These are phyloP conservation scores for Lathyrus oleraceus DNA, from an alignment of 306 rosid genomes.

Conservation along the genomic window DNA sequence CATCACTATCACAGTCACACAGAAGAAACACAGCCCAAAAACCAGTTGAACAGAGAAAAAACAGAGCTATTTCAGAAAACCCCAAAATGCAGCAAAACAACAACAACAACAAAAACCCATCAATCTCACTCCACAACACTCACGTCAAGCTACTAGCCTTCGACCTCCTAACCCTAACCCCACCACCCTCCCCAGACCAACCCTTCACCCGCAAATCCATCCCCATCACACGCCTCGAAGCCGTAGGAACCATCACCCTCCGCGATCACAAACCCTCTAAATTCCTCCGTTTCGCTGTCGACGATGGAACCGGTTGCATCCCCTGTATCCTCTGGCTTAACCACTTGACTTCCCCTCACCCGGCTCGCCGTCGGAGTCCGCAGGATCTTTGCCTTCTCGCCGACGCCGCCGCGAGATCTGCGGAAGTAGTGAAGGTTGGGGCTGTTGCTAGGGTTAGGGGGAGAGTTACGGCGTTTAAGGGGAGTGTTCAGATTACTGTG, in stretches of 20 bases:
- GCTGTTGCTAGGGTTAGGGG: slow-evolving; percentile 73
- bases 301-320: slow-evolving; percentile 74
- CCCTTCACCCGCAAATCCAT: slow-evolving; percentile 52
- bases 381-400: slow-evolving; percentile 51
- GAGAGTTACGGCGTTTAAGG: slow-evolving; percentile 46
- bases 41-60: too few relatives aligned
- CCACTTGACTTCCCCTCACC: slow-evolving; percentile 53
- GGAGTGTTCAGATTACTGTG: slow-evolving; percentile 66
- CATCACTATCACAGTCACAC: not conserved
- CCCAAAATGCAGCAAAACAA: slow-evolving; percentile 23
- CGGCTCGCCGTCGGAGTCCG: slow-evolving; percentile 50
- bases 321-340: slow-evolving; percentile 84
- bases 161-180: slow-evolving; percentile 61
- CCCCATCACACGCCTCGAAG: slow-evolving; percentile 53
- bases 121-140: slow-evolving; percentile 43
- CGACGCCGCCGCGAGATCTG: slow-evolving; percentile 33
- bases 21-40: too few relatives aligned
- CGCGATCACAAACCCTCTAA: slow-evolving; percentile 52
- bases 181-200: slow-evolving; percentile 21
- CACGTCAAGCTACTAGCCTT: slow-evolving; percentile 72
- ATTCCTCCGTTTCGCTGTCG: slow-evolving; percentile 61
- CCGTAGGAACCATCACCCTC: slow-evolving; percentile 58
- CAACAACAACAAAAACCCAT: not conserved
- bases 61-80: not conserved
- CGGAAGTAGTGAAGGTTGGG: slow-evolving; percentile 40